Percentiles rank a stretch among this genome's conserved stretches.
Conservation (phyloP, 179 eudicot genomes). For the Corrigiola litoralis region DNA sequence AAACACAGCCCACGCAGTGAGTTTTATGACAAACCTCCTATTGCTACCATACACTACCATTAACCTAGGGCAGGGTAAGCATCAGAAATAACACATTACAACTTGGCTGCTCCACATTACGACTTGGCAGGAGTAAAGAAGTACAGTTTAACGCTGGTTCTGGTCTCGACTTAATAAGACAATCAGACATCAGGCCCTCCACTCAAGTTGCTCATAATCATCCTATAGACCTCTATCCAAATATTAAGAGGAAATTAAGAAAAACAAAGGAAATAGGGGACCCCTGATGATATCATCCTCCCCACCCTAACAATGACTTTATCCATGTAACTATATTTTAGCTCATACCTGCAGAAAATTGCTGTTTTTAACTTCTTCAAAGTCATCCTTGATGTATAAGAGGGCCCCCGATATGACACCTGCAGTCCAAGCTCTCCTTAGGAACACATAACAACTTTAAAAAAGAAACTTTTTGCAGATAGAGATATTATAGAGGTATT, state of each 20-base stretch:
- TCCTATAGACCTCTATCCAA: too few species aligned
- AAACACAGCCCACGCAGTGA: not conserved
- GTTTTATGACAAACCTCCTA: not conserved
- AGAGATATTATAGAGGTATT: too few species aligned
- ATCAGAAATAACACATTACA: not conserved
- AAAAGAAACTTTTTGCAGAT: not conserved
- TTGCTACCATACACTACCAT: not conserved
- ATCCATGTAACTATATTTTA: not conserved
- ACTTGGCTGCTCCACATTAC: not conserved
- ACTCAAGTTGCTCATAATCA: too few species aligned
- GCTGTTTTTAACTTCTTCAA: conserved; percentile 68
- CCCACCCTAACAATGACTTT: not conserved
- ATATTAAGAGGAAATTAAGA: too few species aligned
- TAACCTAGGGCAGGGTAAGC: not conserved
- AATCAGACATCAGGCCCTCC: not conserved
- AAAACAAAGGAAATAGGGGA: too few species aligned
- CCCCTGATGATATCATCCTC: too few species aligned
- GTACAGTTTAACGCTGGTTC: not conserved
- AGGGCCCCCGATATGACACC: conserved; percentile 95
- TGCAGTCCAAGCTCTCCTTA: conserved; percentile 26
- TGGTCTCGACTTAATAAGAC: not conserved
- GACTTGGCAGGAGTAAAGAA: not conserved
- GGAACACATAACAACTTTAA: not conserved
- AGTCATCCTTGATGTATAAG: conserved; percentile 79
- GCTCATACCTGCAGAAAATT: conserved; percentile 71